Conservation (phyloP, 805 yeast genomes). For the Cyberlindnera meyerae region DNA sequence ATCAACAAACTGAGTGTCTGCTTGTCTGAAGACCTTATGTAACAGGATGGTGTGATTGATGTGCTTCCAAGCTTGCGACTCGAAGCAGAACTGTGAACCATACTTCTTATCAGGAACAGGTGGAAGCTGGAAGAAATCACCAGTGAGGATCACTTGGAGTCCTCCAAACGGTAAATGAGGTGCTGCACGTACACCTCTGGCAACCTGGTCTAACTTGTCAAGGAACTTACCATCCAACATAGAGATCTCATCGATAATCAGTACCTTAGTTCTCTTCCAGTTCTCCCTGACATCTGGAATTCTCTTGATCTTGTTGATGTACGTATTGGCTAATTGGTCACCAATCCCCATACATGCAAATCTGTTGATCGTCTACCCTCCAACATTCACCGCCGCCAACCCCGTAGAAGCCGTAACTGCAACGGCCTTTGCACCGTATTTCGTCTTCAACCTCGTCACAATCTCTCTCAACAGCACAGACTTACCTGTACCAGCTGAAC, state of each 20-base stretch:
- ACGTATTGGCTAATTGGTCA: constrained; percentile 42
- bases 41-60: constrained; percentile 65
- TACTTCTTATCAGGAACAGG: constrained; percentile 55
- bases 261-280: constrained; percentile 67
- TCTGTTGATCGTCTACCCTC: constrained; percentile 83
- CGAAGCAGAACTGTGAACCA: constrained; percentile 61
- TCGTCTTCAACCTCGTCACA: constrained; percentile 45
- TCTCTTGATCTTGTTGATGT: constrained; percentile 36
- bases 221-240: constrained; percentile 84
- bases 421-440: constrained; percentile 43
- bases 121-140: constrained; percentile 96
- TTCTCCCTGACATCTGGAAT: constrained; percentile 39
- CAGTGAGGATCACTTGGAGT: constrained; percentile 80
- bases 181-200: constrained; percentile 44
- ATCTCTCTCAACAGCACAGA: constrained; percentile 63
- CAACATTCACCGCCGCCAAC: constrained; percentile 89
- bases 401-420: constrained; percentile 97
- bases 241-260: constrained; percentile 88
- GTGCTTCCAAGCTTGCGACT: constrained; percentile 65
- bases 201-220: constrained; percentile 69
- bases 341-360: constrained; percentile 82
- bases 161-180: constrained; percentile 81
- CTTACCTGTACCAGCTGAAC: constrained; percentile 88
- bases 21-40: constrained; percentile 83
- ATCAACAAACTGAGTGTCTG: constrained; percentile 69